Percentiles rank a stretch among this genome's conserved stretches.
These are phyloP conservation scores for Tieghemostelium lacteum DNA, from an alignment of 78 protist genomes.

Conservation along the genomic window DNA sequence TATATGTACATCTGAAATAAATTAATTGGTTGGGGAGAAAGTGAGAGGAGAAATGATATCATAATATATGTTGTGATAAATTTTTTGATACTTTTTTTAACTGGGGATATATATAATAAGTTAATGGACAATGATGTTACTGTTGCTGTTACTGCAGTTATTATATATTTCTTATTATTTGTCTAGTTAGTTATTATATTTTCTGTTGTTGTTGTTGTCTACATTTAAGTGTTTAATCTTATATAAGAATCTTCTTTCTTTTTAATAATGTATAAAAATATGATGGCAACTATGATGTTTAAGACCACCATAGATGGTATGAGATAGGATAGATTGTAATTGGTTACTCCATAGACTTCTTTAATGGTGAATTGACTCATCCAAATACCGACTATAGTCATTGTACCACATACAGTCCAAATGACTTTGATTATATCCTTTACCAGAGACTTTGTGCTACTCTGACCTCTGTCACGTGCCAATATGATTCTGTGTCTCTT, in stretches of 20 bases:
- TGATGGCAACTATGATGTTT: constrained; percentile 21
- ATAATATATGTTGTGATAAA: too few species aligned
- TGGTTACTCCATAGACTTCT: constrained; percentile 47
- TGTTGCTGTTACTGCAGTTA: too few species aligned
- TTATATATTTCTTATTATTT: too few species aligned
- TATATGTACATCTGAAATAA: too few species aligned
- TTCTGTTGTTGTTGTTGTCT: too few species aligned
- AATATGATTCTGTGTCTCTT: constrained; percentile 51
- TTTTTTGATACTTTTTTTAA: too few species aligned
- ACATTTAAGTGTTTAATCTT: constrained; percentile 38
- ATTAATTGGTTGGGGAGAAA: too few species aligned
- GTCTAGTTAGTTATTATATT: too few species aligned
- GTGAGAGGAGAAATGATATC: too few species aligned
- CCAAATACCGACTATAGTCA: constrained; percentile 34
- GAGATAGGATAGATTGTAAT: constrained; percentile 23
- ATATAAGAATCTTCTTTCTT: constrained; percentile 17
- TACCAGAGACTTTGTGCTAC: not conserved
- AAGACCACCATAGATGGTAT: constrained; percentile 32
- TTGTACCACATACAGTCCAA: constrained; percentile 24
- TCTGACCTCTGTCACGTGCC: not conserved
- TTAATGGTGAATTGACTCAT: constrained; percentile 33
- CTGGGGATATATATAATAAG: too few species aligned
- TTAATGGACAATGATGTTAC: too few species aligned
- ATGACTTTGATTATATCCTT: constrained; percentile 31
- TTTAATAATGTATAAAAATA: constrained; percentile 16